Evolutionary conservation across 208 protist species (phyloP), one percentile per base, ranked within the genome.

Genomic region (Leishmania tropica): DNA sequence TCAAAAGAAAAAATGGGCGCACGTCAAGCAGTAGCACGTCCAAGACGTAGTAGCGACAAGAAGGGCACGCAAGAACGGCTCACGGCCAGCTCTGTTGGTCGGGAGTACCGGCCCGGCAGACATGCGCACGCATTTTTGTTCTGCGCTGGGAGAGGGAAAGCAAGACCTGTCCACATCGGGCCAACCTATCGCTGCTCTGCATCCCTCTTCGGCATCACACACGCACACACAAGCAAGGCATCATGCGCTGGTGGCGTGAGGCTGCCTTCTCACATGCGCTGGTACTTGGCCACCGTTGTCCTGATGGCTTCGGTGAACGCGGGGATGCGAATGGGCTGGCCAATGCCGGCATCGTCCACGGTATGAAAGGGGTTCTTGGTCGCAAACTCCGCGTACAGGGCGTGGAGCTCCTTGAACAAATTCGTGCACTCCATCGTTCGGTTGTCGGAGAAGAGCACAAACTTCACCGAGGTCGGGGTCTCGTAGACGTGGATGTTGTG

Each of bases 401-500:
- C 78, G 65, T 97, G 91, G 31, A 96, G 84, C 80, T 97, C 91
- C 68, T 82, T 88, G 74, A 94, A 95, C 24, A 97, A 72, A 3
- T 73, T 75, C 21, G 74, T 76, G 77, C 89, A 94, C 60, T 93
- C 86, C 70, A 77, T 85, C 2, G 94, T 96, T 47, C 73, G 81
- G 62, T 78, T 92, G 87, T 97, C 94, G 2, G 94, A 88, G 37
- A 97, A 85, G 47, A 96, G 85, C 11, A 96, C 92, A 75, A 97
- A 90, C 75, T 96, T 96, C 19, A 96, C 88, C 15, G 86, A 67
- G 24, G 94, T 94, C 24, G 94, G 90, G 2, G 94, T 96, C 65
- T 96, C 94, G 78, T 94, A 96, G 58, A 97, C 87, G 83, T 97
- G 94, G 78, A 97, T 91, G 86, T 96, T 93, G 87, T 97, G 94